Evolutionary conservation across 2,329 filamentous ascomycete species (phyloP).

Genomic region (Xylariales sp.): DNA sequence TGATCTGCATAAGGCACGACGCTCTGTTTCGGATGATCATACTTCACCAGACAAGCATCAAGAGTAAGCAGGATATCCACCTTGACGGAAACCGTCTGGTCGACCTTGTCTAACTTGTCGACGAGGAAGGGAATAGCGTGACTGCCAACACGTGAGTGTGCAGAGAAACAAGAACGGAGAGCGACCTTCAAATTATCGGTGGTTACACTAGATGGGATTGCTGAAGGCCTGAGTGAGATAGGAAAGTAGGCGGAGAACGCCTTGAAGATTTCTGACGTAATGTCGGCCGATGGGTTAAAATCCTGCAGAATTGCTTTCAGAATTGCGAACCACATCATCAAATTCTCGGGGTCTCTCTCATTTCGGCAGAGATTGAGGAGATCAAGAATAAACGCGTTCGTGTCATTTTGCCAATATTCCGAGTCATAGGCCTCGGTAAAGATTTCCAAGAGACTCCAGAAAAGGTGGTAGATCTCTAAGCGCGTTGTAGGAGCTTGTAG

Average conservation of each 20-base stretch:
- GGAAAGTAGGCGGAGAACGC: slow-evolving; percentile 71
- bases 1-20: slow-evolving; percentile 62
- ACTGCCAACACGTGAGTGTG: slow-evolving; percentile 59
- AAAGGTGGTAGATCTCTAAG: slow-evolving; percentile 63
- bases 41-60: slow-evolving; percentile 63
- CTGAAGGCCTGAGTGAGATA: slow-evolving; percentile 66
- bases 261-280: slow-evolving; percentile 63
- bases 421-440: slow-evolving; percentile 58
- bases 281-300: slow-evolving; percentile 59
- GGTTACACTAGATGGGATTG: slow-evolving; percentile 62
- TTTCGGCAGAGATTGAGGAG: slow-evolving; percentile 64
- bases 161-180: slow-evolving; percentile 65
- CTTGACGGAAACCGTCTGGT: slow-evolving; percentile 69
- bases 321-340: slow-evolving; percentile 68
- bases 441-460: slow-evolving; percentile 58
- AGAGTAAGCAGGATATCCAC: slow-evolving; percentile 69
- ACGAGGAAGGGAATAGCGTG: slow-evolving; percentile 65
- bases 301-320: slow-evolving; percentile 58
- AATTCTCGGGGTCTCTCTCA: slow-evolving; percentile 68
- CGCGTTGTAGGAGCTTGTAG: slow-evolving; percentile 64
- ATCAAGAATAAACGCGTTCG: slow-evolving; percentile 60
- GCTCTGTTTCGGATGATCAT: slow-evolving; percentile 59
- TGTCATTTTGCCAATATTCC: slow-evolving; percentile 57
- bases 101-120: slow-evolving; percentile 68
- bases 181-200: slow-evolving; percentile 67